phyloP scores from a whole-genome alignment of 768 basidiomycete species.

The Hortiboletus campestris region DNA sequence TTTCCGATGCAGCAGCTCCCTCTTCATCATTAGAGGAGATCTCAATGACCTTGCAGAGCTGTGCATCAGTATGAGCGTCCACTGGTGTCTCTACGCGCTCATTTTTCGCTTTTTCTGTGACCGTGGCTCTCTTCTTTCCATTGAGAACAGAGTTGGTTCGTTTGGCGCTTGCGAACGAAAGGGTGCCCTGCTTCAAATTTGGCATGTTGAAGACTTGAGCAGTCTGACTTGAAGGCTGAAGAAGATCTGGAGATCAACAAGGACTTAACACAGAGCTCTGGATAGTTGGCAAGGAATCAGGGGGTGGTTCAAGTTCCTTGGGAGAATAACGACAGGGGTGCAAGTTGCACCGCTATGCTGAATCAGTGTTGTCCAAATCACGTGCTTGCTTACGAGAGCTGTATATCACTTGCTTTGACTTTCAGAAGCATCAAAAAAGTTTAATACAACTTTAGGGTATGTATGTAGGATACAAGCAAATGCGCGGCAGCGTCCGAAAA shows the following conservation, averaged over 20 bases:
- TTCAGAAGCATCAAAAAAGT: background rate
- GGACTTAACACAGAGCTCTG: no score
- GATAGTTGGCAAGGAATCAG: background rate
- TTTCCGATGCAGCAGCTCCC: background rate
- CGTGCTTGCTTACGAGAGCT: conserved; percentile 1
- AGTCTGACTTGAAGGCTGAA: background rate
- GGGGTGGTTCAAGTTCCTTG: background rate
- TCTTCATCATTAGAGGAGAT: conserved; percentile 24
- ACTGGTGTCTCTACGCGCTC: background rate
- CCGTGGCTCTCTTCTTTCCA: conserved; percentile 12
- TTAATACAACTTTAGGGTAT: conserved; percentile 11
- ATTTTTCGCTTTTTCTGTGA: conserved; percentile 7
- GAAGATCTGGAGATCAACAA: no score
- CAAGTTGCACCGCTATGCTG: background rate
- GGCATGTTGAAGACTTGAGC: background rate
- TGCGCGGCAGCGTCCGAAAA: background rate
- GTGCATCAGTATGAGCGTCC: background rate
- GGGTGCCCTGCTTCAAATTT: conserved; percentile 43
- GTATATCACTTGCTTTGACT: background rate
- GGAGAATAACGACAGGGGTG: conserved; percentile 20
- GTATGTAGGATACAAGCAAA: background rate
- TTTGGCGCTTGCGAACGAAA: conserved; percentile 47
- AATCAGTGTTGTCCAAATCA: background rate
- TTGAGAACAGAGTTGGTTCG: conserved; percentile 35
- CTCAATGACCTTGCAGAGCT: conserved; percentile 4